These are phyloP conservation scores for Salix caprea DNA, from an alignment of 345 rosid species.

Conservation along the genomic window DNA sequence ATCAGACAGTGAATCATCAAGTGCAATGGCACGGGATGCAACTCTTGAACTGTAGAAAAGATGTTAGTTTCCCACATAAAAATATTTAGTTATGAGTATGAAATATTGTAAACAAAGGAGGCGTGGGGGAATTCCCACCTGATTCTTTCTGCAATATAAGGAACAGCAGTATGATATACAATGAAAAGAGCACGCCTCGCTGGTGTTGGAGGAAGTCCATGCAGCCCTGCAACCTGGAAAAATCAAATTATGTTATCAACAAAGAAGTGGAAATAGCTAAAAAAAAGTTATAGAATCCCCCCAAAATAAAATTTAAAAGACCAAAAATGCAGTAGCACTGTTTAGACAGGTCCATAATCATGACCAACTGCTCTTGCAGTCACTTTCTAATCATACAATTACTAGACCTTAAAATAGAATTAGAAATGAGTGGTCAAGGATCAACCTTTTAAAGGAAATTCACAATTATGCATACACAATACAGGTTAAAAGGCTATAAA, in stretches of 20 bases:
- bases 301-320: no score
- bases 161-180: constrained; percentile 70
- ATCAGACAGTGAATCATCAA: constrained; percentile 54
- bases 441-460: no score
- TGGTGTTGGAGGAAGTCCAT: constrained; percentile 87
- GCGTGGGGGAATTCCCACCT: constrained; percentile 38
- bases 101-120: background rate
- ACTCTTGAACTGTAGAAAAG: constrained; percentile 56
- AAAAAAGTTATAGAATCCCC: no score
- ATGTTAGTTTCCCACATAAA: background rate
- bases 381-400: background rate
- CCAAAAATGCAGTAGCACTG: no score
- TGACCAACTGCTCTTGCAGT: background rate
- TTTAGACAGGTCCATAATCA: no score
- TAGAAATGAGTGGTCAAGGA: no score
- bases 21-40: constrained; percentile 59
- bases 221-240: constrained; percentile 66
- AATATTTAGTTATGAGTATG: background rate
- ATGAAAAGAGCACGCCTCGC: constrained; percentile 90
- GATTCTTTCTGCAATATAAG: constrained; percentile 81
- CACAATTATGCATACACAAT: no score
- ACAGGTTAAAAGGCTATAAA: background rate
- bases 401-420: no score
- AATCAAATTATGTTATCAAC: constrained; percentile 4
- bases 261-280: background rate